phyloP scores from a whole-genome alignment of 2,329 filamentous ascomycete species.

The Knoxdaviesia proteae region DNA sequence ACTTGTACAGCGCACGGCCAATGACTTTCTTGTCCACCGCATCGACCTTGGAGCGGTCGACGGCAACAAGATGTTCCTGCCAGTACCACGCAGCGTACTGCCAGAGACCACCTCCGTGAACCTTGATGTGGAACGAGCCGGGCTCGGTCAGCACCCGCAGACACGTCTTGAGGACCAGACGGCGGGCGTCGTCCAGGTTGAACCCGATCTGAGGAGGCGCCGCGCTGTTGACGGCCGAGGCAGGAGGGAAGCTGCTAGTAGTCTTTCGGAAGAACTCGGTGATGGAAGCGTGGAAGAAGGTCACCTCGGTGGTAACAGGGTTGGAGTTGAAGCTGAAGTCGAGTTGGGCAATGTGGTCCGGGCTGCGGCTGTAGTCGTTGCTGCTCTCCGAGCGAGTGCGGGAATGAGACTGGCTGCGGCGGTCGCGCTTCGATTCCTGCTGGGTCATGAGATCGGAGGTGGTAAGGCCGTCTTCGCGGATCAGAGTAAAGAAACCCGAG shows the following conservation, averaged over 20 bases:
- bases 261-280: slow-evolving; percentile 7
- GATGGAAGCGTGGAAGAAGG: slow-evolving; percentile 12
- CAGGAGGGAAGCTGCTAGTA: neutral
- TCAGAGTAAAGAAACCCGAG: slow-evolving; percentile 23
- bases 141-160: slow-evolving; percentile 17
- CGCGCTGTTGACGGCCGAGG: neutral
- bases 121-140: slow-evolving; percentile 2
- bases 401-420: slow-evolving; percentile 9
- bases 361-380: slow-evolving; percentile 2
- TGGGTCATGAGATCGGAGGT: slow-evolving; percentile 19
- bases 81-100: slow-evolving; percentile 23
- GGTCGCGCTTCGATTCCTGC: slow-evolving; percentile 12
- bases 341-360: slow-evolving; percentile 12
- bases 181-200: slow-evolving; percentile 12
- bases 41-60: slow-evolving; percentile 12
- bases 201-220: slow-evolving; percentile 13
- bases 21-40: slow-evolving; percentile 13
- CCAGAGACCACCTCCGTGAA: slow-evolving; percentile 1
- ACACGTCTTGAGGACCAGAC: slow-evolving; percentile 18
- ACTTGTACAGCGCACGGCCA: slow-evolving; percentile 13
- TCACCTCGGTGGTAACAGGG: slow-evolving; percentile 17
- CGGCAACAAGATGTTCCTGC: slow-evolving; percentile 18
- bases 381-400: slow-evolving; percentile 3
- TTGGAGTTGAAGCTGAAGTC: slow-evolving; percentile 21
- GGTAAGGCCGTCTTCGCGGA: slow-evolving; percentile 21